Percentiles rank a stretch among this genome's conserved stretches.
Evolutionary conservation across 352 stramenopile species (phyloP).

Genomic region (Globisporangium middletonii): DNA sequence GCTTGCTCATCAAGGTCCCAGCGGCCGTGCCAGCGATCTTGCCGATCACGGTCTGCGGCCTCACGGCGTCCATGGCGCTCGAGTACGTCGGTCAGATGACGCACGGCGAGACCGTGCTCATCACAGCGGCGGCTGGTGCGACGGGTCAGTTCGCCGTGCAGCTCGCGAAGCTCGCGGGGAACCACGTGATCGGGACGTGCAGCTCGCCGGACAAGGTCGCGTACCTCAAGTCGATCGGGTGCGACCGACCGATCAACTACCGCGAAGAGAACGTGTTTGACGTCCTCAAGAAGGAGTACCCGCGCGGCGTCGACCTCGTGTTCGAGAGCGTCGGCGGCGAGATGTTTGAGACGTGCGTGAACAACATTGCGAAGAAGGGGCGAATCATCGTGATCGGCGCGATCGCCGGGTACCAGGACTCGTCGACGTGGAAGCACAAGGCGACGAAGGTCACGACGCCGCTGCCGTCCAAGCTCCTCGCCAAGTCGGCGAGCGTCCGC

Average conservation of each 20-base stretch:
- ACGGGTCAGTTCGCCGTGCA: constrained; percentile 71
- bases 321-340: constrained; percentile 41
- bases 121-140: constrained; percentile 41
- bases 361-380: constrained; percentile 23
- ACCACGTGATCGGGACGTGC: constrained; percentile 58
- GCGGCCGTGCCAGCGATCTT: constrained; percentile 22
- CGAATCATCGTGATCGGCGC: constrained; percentile 40
- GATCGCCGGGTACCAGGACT: constrained; percentile 41
- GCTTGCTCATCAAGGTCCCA: constrained; percentile 17
- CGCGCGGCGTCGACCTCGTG: constrained; percentile 33
- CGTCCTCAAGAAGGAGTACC: constrained; percentile 49
- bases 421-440: constrained; percentile 42
- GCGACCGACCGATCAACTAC: constrained; percentile 72
- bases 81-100: constrained; percentile 39
- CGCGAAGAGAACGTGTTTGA: constrained; percentile 43
- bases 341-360: constrained; percentile 31
- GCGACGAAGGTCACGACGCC: constrained; percentile 17
- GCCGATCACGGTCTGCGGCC: constrained; percentile 31
- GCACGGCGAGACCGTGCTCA: constrained; percentile 32
- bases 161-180: constrained; percentile 62
- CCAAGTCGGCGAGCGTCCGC: constrained; percentile 35
- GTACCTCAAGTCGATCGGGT: constrained; percentile 48
- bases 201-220: constrained; percentile 77
- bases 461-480: constrained; percentile 31
- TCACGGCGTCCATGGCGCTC: constrained; percentile 38